Percentiles rank a stretch among this genome's conserved stretches.
These are phyloP conservation scores for Baorangia bicolor DNA, from an alignment of 768 basidiomycete species.

Conservation along the genomic window DNA sequence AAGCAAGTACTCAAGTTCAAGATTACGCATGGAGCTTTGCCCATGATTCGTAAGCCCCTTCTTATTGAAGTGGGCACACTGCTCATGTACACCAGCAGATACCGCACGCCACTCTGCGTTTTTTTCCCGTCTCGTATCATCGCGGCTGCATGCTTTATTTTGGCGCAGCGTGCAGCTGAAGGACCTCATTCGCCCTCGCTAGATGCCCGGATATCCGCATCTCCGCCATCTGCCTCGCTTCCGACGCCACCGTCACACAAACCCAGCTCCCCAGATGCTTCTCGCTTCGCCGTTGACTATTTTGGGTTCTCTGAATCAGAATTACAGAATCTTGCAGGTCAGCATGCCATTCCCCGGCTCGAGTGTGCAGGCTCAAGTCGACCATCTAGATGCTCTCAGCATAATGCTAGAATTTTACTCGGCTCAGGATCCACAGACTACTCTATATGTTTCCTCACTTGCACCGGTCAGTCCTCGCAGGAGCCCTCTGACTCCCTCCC, in stretches of 20 bases:
- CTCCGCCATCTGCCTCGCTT: slow-evolving; percentile 71
- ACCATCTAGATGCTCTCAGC: slow-evolving; percentile 52
- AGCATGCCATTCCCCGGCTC: slow-evolving; percentile 8
- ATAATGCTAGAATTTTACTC: slow-evolving; percentile 74
- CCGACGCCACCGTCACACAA: slow-evolving; percentile 82
- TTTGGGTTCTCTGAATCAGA: slow-evolving; percentile 64
- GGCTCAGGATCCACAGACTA: slow-evolving; percentile 53
- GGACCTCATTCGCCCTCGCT: slow-evolving; percentile 73
- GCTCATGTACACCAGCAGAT: slow-evolving; percentile 42
- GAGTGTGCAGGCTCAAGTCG: slow-evolving; percentile 3
- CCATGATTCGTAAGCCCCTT: slow-evolving; percentile 72
- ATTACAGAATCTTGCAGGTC: slow-evolving; percentile 60
- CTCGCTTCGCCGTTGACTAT: slow-evolving; percentile 64
- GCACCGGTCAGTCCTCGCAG: slow-evolving; percentile 43
- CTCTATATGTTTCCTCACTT: slow-evolving; percentile 52
- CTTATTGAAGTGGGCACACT: neutral
- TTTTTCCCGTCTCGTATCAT: slow-evolving; percentile 67
- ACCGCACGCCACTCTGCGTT: slow-evolving; percentile 76
- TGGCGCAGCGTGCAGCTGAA: slow-evolving; percentile 71
- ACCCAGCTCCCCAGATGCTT: slow-evolving; percentile 66
- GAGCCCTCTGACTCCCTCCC: neutral
- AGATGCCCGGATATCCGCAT: slow-evolving; percentile 68
- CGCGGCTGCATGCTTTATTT: slow-evolving; percentile 74
- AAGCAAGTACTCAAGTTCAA: slow-evolving; percentile 49
- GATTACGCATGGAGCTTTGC: slow-evolving; percentile 86